Percentiles rank a stretch among this genome's conserved stretches.
These are phyloP conservation scores for Skeletonema grethae DNA, from an alignment of 108 stramenopile genomes.

Conservation along the genomic window DNA sequence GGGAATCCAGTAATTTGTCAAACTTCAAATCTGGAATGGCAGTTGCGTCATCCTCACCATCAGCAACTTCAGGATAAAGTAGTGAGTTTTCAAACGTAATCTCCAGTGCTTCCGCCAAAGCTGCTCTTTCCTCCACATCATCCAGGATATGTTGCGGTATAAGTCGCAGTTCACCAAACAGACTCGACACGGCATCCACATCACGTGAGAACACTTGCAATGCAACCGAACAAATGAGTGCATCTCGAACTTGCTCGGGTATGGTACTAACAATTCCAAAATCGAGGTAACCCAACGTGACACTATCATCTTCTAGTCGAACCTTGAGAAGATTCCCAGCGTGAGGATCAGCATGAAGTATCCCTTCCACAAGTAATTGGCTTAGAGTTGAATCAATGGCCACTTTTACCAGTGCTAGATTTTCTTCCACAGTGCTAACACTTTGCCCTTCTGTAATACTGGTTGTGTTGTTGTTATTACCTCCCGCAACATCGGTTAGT, in stretches of 20 bases:
- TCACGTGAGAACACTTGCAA: slow-evolving; percentile 71
- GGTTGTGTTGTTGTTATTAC: background rate
- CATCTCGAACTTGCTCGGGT: slow-evolving; percentile 67
- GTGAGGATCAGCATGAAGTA: slow-evolving; percentile 82
- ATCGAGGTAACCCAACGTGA: slow-evolving; percentile 69
- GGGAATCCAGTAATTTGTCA: slow-evolving; percentile 68
- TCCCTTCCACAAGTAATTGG: slow-evolving; percentile 74
- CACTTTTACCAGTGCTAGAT: slow-evolving; percentile 60
- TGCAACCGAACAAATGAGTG: slow-evolving; percentile 74
- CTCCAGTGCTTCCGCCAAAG: slow-evolving; percentile 53
- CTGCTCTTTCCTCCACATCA: slow-evolving; percentile 53
- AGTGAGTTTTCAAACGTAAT: slow-evolving; percentile 53
- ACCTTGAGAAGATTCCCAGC: slow-evolving; percentile 76
- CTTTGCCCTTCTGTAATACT: background rate
- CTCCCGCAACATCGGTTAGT: slow-evolving; percentile 38
- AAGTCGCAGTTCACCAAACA: slow-evolving; percentile 77
- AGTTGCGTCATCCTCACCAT: slow-evolving; percentile 17
- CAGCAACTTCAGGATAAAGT: slow-evolving; percentile 31
- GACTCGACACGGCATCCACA: slow-evolving; percentile 63
- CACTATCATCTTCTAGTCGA: slow-evolving; percentile 19
- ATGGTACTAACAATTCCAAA: slow-evolving; percentile 74
- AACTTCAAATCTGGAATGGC: slow-evolving; percentile 68
- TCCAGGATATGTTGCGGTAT: slow-evolving; percentile 59
- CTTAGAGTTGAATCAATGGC: slow-evolving; percentile 77
- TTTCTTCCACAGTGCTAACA: slow-evolving; percentile 40